These are phyloP conservation scores for Deinandra increscens DNA, from an alignment of 129 eudicot species.

Conservation along the genomic window DNA sequence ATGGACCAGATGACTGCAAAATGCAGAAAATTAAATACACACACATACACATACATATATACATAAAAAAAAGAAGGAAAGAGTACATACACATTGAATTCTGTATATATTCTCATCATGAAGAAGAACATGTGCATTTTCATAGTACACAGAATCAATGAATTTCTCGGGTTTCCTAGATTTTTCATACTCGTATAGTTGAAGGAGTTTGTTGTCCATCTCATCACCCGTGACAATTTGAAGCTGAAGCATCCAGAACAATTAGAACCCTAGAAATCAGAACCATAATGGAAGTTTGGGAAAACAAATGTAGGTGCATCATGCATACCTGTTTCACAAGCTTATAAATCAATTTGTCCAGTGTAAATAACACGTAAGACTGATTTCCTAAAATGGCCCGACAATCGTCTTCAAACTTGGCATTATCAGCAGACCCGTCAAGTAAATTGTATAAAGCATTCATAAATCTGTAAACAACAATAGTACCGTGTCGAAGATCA, in stretches of 20 bases:
- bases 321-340: slow-evolving; percentile 78
- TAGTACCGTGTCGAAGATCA: slow-evolving; percentile 12
- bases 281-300: background rate
- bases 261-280: background rate
- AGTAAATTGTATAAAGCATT: slow-evolving; percentile 73
- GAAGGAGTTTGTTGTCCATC: slow-evolving; percentile 84
- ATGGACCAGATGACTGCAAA: slow-evolving; percentile 57
- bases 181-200: slow-evolving; percentile 76
- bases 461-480: slow-evolving; percentile 62
- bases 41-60: background rate
- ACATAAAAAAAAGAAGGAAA: background rate
- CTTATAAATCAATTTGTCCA: slow-evolving; percentile 90
- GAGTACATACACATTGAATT: slow-evolving; percentile 72
- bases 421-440: slow-evolving; percentile 89
- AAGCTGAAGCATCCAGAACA: slow-evolving; percentile 54
- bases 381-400: slow-evolving; percentile 91
- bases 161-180: slow-evolving; percentile 63
- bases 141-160: slow-evolving; percentile 86
- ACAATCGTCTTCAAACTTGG: slow-evolving; percentile 95
- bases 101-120: slow-evolving; percentile 93
- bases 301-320: background rate
- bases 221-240: slow-evolving; percentile 85
- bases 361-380: slow-evolving; percentile 88
- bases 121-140: slow-evolving; percentile 78
- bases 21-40: slow-evolving; percentile 16